Conservation (phyloP, 2,329 filamentous ascomycete genomes). For the Trichoderma guizhouense region DNA sequence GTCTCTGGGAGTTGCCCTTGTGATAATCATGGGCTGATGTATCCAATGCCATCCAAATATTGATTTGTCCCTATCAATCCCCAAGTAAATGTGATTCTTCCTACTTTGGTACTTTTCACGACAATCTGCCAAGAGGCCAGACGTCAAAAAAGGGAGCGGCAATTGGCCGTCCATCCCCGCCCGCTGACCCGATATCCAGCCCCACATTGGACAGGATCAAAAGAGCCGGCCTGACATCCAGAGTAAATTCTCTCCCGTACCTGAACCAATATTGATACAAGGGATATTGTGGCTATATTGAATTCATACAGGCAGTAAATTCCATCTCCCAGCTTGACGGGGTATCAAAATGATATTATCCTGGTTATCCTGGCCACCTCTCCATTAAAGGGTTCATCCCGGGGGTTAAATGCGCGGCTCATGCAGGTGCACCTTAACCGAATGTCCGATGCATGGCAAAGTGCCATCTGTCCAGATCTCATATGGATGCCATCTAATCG, state of each 20-base stretch:
- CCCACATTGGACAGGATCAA: background rate
- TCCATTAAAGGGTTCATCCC: background rate
- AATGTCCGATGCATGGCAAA: background rate
- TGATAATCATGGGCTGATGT: background rate
- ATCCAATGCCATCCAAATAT: background rate
- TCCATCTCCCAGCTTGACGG: background rate
- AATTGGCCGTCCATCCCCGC: background rate
- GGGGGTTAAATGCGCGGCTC: slow-evolving; percentile 2
- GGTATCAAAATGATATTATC: background rate
- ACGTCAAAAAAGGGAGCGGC: background rate
- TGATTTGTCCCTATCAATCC: background rate
- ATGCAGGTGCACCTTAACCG: background rate
- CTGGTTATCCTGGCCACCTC: background rate
- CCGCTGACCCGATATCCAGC: background rate
- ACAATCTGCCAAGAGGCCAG: background rate
- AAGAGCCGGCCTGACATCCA: background rate
- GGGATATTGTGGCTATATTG: background rate
- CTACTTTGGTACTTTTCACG: too few relatives aligned
- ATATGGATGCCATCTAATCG: background rate
- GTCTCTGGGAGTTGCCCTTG: background rate
- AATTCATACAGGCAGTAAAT: background rate
- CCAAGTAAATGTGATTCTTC: too few relatives aligned
- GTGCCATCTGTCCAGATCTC: background rate
- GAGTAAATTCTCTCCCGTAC: background rate
- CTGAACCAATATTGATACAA: background rate